phyloP scores from a whole-genome alignment of 768 basidiomycete species.

The Leccinum barrowsii region DNA sequence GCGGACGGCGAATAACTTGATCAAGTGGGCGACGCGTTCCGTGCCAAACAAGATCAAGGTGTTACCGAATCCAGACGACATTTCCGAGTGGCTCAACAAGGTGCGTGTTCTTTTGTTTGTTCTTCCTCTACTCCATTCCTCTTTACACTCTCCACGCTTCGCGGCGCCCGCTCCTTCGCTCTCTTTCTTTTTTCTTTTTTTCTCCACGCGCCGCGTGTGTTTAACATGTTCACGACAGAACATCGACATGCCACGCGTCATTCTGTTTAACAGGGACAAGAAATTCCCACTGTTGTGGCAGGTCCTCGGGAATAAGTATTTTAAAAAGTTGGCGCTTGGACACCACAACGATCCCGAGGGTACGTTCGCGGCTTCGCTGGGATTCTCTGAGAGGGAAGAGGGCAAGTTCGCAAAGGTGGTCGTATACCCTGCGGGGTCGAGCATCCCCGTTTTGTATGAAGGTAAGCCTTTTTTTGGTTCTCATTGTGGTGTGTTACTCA shows the following conservation, averaged over 20 bases:
- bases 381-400: conserved; percentile 50
- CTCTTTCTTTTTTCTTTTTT: not conserved
- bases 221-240: conserved; percentile 27
- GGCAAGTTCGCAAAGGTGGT: conserved; percentile 63
- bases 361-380: conserved; percentile 52
- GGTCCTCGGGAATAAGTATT: conserved; percentile 70
- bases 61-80: conserved; percentile 52
- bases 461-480: conserved; percentile 42
- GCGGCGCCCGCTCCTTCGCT: not conserved
- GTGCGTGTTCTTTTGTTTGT: conserved; percentile 38
- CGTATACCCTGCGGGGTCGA: conserved; percentile 62
- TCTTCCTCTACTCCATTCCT: not conserved
- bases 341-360: conserved; percentile 66
- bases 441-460: conserved; percentile 57
- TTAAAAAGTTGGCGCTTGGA: conserved; percentile 58
- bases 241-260: conserved; percentile 47
- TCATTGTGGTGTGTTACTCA: not conserved
- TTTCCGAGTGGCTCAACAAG: conserved; percentile 65
- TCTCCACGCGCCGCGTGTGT: not conserved
- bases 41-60: conserved; percentile 71
- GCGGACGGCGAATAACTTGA: conserved; percentile 68
- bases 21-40: conserved; percentile 70
- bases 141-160: not conserved
- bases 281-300: conserved; percentile 79
- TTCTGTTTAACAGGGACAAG: conserved; percentile 73